Base-by-base conservation (phyloP, 176 grass and related monocot genomes). In the Avena insularis region DNA sequence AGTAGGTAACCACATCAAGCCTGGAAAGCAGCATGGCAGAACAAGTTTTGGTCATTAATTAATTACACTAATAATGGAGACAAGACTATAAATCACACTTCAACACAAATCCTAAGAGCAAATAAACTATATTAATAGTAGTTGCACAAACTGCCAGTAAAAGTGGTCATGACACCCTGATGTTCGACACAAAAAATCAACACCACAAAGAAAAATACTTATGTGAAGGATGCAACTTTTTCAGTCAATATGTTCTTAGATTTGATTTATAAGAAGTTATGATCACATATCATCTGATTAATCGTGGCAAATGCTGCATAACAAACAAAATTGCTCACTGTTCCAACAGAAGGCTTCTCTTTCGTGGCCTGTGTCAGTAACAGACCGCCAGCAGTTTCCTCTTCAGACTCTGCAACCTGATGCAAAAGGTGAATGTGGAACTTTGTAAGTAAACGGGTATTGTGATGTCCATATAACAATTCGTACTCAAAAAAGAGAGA, bases 341-440 rank as follows among this genome's bases (percentile, higher is more conserved):
- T 94, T 81, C 92, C 92, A 63, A 87, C 35, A 67, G 92, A 91
- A 75, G 92, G 92, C 11, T 87, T 94, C 61, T 94, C 92, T 87
- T 94, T 91, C 12, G 59, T 64, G 1, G 85, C 82, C 59, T 87
- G 84, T 15, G 87, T 94, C 78, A 94, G 79, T 8, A 94, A 85
- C 78, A 94, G 85, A 82, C 92, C 90, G 20, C 92, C 92, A 65
- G 84, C 40, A 64, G 92, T 94, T 89, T 87, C 77, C 63, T 90
- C 90, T 87, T 94, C 90, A 80, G 87, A 90, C 76, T 89, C 90
- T 62, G 87, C 90, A 80, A 94, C 82, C 92, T 94, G 73, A 46
- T 74, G 47, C 15, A 33, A 43, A 84, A 74, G 56, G 45, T 38
- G 12, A 35, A 82, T 46, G 38, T 29, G 46, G 46, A 81, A 61